Evolutionary conservation across 2,329 filamentous ascomycete genomes (phyloP).

Genomic region (Cephalotrichum gorgonifer): DNA sequence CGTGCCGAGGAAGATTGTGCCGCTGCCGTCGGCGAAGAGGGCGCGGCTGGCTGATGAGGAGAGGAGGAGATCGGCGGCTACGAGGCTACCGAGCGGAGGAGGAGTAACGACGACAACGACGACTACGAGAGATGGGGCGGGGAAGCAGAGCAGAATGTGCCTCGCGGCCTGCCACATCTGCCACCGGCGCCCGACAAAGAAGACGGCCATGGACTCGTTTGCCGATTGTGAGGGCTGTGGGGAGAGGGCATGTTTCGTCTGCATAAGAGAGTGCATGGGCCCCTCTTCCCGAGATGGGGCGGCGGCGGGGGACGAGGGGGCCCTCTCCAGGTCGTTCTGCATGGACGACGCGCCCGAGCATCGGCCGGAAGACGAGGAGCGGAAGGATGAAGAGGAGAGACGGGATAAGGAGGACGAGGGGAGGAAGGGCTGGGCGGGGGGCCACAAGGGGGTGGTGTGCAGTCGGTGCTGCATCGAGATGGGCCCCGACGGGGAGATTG

Average conservation of each 20-base stretch:
- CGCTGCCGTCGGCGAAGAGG: slow-evolving; percentile 10
- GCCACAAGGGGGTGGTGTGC: slow-evolving; percentile 47
- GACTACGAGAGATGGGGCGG: background rate
- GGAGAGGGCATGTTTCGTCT: slow-evolving; percentile 57
- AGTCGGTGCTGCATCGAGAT: slow-evolving; percentile 59
- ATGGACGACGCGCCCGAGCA: slow-evolving; percentile 33
- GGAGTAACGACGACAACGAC: background rate
- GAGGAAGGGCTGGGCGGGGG: slow-evolving; percentile 25
- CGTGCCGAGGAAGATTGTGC: slow-evolving; percentile 18
- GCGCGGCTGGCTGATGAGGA: background rate
- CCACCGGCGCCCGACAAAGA: slow-evolving; percentile 53
- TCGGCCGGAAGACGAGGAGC: background rate
- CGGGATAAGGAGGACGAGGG: background rate
- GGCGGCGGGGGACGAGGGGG: slow-evolving; percentile 20
- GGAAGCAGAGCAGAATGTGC: background rate
- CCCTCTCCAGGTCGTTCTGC: slow-evolving; percentile 32
- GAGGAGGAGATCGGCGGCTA: slow-evolving; percentile 10
- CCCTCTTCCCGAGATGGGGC: slow-evolving; percentile 20
- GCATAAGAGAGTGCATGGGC: slow-evolving; percentile 51
- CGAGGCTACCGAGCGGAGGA: background rate
- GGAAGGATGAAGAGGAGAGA: slow-evolving; percentile 19
- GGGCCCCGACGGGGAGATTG: slow-evolving; percentile 53
- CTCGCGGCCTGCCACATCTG: slow-evolving; percentile 57
- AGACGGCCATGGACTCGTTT: slow-evolving; percentile 55
- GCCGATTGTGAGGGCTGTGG: slow-evolving; percentile 53